phyloP scores from a whole-genome alignment of 2,329 filamentous ascomycete genomes.

The Colletotrichum liriopes region DNA sequence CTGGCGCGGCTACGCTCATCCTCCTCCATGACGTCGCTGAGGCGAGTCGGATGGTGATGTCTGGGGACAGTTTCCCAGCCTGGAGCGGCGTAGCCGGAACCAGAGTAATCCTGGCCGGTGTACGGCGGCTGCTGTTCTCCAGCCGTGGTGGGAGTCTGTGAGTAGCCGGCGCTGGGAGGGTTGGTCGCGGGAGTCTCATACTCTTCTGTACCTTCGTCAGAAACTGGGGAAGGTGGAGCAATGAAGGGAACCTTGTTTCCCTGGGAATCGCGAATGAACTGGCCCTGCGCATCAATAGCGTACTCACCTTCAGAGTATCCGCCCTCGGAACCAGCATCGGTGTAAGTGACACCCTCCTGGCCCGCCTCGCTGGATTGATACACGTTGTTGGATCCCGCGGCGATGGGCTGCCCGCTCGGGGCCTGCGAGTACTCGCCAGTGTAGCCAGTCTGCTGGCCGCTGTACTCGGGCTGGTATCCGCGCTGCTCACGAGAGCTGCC shows the following conservation, averaged over 20 bases:
- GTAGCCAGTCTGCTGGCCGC: conserved; percentile 49
- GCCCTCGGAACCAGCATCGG: conserved; percentile 66
- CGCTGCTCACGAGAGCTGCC: conserved; percentile 60
- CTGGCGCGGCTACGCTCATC: conserved; percentile 85
- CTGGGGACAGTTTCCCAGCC: conserved; percentile 84
- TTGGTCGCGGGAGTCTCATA: conserved; percentile 69
- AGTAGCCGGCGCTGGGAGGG: conserved; percentile 52
- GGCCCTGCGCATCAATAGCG: conserved; percentile 73
- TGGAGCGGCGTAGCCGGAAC: conserved; percentile 75
- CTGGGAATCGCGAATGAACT: conserved; percentile 73
- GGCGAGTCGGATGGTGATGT: conserved; percentile 89
- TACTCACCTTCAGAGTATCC: conserved; percentile 82
- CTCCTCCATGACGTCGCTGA: conserved; percentile 91
- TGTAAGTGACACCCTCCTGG: conserved; percentile 37
- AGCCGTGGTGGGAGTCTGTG: conserved; percentile 50
- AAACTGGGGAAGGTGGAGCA: conserved; percentile 62
- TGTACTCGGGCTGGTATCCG: conserved; percentile 48
- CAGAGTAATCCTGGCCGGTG: conserved; percentile 73
- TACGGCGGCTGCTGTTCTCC: conserved; percentile 48
- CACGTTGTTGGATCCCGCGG: conserved; percentile 47
- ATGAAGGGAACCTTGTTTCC: conserved; percentile 72
- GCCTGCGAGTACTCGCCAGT: conserved; percentile 58
- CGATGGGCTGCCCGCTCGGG: conserved; percentile 59
- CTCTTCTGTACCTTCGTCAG: conserved; percentile 70
- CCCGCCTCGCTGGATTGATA: conserved; percentile 43